A percentile compares a stretch with the other conserved stretches of the same genome.
Evolutionary conservation across 2,329 filamentous ascomycete genomes (phyloP).

Genomic region (Botrytis deweyae): DNA sequence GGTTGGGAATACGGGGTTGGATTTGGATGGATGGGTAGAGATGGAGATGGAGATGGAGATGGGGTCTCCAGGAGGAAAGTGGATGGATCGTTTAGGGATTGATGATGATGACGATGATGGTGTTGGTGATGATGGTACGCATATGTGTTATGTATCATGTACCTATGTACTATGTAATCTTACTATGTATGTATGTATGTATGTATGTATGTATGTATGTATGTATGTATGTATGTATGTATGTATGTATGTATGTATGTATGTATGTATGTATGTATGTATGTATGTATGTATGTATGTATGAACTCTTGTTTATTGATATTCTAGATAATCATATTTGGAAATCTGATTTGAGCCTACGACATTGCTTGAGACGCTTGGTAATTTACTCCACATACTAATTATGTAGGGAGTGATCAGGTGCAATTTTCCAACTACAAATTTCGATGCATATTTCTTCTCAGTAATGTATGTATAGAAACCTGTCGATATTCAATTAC

Average conservation of each 20-base stretch:
- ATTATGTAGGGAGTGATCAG: background rate
- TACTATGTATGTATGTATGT: too few species aligned
- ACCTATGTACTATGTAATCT: too few species aligned
- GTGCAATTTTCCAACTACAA: background rate
- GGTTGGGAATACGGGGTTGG: background rate
- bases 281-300: background rate
- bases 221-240: background rate
- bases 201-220: background rate
- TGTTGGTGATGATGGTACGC: background rate
- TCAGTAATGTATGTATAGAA: background rate
- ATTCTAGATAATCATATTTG: background rate
- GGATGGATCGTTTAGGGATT: too few species aligned
- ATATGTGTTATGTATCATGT: background rate
- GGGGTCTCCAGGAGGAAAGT: too few species aligned
- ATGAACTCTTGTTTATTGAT: background rate
- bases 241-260: background rate
- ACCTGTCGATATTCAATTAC: background rate
- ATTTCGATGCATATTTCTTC: background rate
- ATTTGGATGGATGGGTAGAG: background rate
- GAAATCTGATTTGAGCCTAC: background rate
- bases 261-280: too few species aligned
- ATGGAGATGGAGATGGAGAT: background rate
- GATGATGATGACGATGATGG: too few species aligned
- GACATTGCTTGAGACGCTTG: too few species aligned
- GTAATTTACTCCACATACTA: background rate